Evolutionary conservation across 352 stramenopile species (phyloP).

Genomic region (Pythium phragmiticola): DNA sequence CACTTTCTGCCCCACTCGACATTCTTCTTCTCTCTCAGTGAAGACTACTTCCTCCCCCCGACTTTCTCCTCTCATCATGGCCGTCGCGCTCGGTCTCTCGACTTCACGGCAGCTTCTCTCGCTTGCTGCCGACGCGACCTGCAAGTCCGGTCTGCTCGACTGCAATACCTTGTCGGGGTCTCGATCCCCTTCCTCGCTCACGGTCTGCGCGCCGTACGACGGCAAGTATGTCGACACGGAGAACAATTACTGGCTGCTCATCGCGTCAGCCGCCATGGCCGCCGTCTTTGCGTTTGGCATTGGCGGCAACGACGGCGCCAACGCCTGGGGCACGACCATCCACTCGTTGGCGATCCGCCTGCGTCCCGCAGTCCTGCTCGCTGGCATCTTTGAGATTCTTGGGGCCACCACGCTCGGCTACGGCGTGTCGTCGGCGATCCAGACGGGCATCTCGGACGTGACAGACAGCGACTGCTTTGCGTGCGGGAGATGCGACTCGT

Average conservation of each 20-base stretch:
- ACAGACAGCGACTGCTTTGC: constrained; percentile 28
- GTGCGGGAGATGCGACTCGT: constrained; percentile 42
- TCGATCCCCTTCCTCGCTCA: too few relatives aligned
- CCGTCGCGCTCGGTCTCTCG: constrained; percentile 6
- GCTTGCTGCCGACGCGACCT: constrained; percentile 17
- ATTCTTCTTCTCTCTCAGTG: not conserved
- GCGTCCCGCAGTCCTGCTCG: constrained; percentile 64
- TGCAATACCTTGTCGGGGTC: constrained; percentile 4
- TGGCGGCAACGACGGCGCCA: constrained; percentile 87
- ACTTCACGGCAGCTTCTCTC: constrained; percentile 12
- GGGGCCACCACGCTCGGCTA: constrained; percentile 81
- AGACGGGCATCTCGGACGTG: constrained; percentile 39
- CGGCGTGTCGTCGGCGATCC: constrained; percentile 74
- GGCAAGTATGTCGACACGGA: constrained; percentile 25
- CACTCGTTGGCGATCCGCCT: constrained; percentile 69
- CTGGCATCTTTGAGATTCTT: constrained; percentile 72
- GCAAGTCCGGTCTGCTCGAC: constrained; percentile 21
- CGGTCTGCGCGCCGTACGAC: constrained; percentile 28
- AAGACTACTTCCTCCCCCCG: not conserved
- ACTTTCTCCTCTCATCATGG: not conserved
- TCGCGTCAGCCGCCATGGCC: constrained; percentile 25
- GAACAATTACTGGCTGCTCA: constrained; percentile 29
- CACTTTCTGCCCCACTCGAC: not conserved
- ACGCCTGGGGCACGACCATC: constrained; percentile 83
- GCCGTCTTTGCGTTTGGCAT: constrained; percentile 40